Percentiles rank a stretch among this genome's conserved stretches.
phyloP scores from a whole-genome alignment of 805 yeast species.

The Citeromyces matritensis region DNA sequence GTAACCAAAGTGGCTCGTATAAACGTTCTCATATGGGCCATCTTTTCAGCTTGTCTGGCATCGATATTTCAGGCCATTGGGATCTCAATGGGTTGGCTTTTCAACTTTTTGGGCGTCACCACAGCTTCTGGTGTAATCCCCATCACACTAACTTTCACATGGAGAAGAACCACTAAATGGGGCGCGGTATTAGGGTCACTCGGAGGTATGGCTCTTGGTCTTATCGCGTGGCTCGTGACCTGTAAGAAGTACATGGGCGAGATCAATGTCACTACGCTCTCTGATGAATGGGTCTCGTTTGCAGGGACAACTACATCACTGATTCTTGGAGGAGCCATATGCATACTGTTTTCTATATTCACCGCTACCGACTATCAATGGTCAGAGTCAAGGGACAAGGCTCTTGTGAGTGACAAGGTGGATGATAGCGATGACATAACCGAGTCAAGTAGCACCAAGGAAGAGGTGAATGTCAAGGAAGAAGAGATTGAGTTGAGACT shows the following conservation, averaged over 20 bases:
- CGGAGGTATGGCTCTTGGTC: conserved; percentile 19
- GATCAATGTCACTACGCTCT: conserved; percentile 17
- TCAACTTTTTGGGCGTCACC: conserved; percentile 19
- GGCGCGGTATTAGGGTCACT: conserved; percentile 23
- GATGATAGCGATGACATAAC: too few species aligned
- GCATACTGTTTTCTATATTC: conserved; percentile 14
- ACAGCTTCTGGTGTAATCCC: conserved; percentile 23
- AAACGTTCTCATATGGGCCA: conserved; percentile 21
- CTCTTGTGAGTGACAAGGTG: conserved; percentile 9
- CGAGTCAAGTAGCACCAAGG: too few species aligned
- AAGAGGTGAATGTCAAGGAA: conserved; percentile 1
- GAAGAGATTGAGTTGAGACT: neutral
- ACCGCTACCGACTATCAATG: conserved; percentile 24
- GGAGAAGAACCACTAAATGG: conserved; percentile 13
- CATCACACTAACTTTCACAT: conserved; percentile 16
- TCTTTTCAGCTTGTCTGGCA: conserved; percentile 21
- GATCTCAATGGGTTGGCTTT: conserved; percentile 21
- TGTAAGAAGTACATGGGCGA: conserved; percentile 18
- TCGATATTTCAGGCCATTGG: conserved; percentile 19
- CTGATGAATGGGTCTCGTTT: conserved; percentile 23
- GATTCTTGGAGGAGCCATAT: conserved; percentile 18
- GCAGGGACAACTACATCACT: conserved; percentile 23
- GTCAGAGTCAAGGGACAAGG: conserved; percentile 17
- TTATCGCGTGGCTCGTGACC: conserved; percentile 21
- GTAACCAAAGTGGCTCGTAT: conserved; percentile 25